Conservation (phyloP, 2,329 filamentous ascomycete genomes). For the Colletotrichum paranaense region DNA sequence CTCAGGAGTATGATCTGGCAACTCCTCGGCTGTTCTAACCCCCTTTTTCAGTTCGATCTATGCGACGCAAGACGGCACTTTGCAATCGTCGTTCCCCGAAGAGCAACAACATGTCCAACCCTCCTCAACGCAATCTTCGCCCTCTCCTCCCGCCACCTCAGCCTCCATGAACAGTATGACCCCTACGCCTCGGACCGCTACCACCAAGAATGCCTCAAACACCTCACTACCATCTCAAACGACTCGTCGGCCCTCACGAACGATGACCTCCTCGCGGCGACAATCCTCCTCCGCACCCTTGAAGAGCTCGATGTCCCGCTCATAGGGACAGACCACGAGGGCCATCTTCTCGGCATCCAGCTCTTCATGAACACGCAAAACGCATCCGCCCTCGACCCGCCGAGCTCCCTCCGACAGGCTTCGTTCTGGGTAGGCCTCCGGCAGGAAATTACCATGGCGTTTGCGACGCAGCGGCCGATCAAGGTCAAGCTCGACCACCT, state of each 20-base stretch:
- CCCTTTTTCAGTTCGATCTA: constrained; percentile 19
- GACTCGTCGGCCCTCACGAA: constrained; percentile 51
- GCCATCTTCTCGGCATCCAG: constrained; percentile 58
- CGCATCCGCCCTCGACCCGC: constrained; percentile 48
- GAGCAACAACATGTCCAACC: constrained; percentile 60
- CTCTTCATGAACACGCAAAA: constrained; percentile 55
- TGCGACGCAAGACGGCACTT: constrained; percentile 51
- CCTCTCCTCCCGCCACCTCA: constrained; percentile 63
- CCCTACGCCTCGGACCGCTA: constrained; percentile 63
- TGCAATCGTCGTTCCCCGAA: constrained; percentile 60
- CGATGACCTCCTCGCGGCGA: constrained; percentile 65
- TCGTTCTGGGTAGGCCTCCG: constrained; percentile 69
- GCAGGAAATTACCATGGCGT: constrained; percentile 69
- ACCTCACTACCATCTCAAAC: constrained; percentile 52
- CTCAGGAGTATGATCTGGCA: no score
- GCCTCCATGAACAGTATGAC: constrained; percentile 54
- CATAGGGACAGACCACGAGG: constrained; percentile 56
- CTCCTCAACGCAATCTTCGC: constrained; percentile 66
- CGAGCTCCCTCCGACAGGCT: constrained; percentile 59
- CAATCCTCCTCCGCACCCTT: constrained; percentile 66
- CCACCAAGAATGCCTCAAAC: constrained; percentile 59
- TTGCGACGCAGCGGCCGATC: constrained; percentile 58
- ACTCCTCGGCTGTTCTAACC: neutral
- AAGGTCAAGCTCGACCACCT: constrained; percentile 60
- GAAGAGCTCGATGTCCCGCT: constrained; percentile 59